A percentile compares a stretch with the other conserved stretches of the same genome.
Conservation (phyloP, 2,329 filamentous ascomycete species). For the Cadophora malorum region DNA sequence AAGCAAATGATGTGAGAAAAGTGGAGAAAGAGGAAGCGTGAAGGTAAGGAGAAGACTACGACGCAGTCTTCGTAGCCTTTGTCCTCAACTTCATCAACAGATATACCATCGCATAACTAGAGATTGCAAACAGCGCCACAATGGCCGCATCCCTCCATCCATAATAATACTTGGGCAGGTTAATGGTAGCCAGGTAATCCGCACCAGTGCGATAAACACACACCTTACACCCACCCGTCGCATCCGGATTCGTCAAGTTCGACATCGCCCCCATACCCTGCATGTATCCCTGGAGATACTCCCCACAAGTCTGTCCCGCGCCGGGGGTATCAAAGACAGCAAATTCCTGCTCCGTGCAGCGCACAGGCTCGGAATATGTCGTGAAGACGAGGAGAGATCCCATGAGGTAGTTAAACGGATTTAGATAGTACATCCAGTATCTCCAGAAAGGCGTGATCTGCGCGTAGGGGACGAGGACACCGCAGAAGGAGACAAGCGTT, state of each 20-base stretch:
- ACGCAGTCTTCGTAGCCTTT: constrained; percentile 54
- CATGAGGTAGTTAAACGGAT: constrained; percentile 74
- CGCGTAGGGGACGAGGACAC: constrained; percentile 76
- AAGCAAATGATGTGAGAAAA: not conserved
- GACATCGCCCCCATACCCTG: constrained; percentile 52
- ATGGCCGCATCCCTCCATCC: constrained; percentile 70
- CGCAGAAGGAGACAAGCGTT: constrained; percentile 75
- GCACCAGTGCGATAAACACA: constrained; percentile 64
- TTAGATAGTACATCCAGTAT: constrained; percentile 62
- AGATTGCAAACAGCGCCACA: constrained; percentile 51
- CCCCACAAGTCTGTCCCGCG: constrained; percentile 62
- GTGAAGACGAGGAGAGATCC: constrained; percentile 71
- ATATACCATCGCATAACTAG: constrained; percentile 52
- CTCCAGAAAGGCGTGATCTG: constrained; percentile 45
- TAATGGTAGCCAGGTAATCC: constrained; percentile 66
- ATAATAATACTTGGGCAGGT: constrained; percentile 65
- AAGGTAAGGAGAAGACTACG: not conserved
- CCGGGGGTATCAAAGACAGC: constrained; percentile 69
- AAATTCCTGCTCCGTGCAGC: constrained; percentile 59
- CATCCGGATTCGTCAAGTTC: constrained; percentile 66
- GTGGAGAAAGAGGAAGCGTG: not conserved
- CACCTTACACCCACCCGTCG: constrained; percentile 60
- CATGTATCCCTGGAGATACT: constrained; percentile 63
- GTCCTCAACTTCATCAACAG: constrained; percentile 56
- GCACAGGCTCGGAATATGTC: constrained; percentile 56